Conservation (phyloP, 2,329 filamentous ascomycete species). For the Diaporthe nobilis region DNA sequence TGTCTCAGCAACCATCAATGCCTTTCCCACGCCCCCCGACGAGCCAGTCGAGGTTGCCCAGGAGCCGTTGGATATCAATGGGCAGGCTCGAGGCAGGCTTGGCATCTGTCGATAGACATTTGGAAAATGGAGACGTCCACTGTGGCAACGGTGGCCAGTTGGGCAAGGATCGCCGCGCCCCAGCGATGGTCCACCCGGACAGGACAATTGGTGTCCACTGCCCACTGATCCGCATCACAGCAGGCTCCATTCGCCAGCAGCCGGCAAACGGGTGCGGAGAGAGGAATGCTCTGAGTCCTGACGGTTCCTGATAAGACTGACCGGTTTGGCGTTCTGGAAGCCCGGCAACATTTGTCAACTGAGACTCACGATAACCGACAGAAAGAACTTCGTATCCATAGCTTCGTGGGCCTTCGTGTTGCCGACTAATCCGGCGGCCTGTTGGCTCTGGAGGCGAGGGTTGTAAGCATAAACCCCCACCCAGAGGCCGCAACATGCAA, state of each 20-base stretch:
- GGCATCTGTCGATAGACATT: conserved; percentile 14
- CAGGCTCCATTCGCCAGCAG: conserved; percentile 4
- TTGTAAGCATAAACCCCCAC: neutral
- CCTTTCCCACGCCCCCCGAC: too few species aligned
- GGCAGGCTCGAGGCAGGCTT: conserved; percentile 11
- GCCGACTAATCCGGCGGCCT: neutral
- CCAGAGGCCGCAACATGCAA: conserved; percentile 4
- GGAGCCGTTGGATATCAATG: neutral
- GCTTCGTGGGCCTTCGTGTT: conserved; percentile 12
- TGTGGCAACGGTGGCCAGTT: conserved; percentile 7
- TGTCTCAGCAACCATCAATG: neutral
- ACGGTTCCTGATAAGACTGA: neutral
- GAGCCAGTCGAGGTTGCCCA: conserved; percentile 1
- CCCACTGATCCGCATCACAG: conserved; percentile 12
- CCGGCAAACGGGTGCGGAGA: neutral
- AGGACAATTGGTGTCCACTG: neutral
- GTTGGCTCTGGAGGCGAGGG: conserved; percentile 3
- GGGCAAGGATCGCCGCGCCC: conserved; percentile 10
- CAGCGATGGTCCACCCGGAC: neutral
- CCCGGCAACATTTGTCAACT: conserved; percentile 8
- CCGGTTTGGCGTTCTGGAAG: neutral
- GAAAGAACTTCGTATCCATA: conserved; percentile 25
- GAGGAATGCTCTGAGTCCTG: neutral
- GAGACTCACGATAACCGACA: conserved; percentile 13
- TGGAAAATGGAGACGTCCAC: neutral